Base-by-base conservation (phyloP, 73 alveolate species). In the Blepharisma japonicum region DNA sequence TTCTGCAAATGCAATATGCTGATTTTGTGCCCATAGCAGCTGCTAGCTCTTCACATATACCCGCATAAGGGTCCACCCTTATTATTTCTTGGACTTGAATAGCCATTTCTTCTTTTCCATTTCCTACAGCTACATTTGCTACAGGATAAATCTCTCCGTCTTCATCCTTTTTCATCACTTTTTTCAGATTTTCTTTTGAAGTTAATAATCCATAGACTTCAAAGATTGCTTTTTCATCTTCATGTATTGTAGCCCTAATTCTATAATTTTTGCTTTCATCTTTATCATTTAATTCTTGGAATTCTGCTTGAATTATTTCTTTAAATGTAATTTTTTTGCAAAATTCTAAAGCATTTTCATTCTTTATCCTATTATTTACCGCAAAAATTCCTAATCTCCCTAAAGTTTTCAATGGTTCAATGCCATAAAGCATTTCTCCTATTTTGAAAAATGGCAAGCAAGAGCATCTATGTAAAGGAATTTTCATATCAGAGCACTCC, bases 311-410 rank as follows among this genome's bases (percentile, higher is more conserved):
- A 20, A 25, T 61, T n/a, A 61, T 61, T 5, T 61, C 18, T 20
- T 61, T 61, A 61, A 61, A 61, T 14, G 49, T 61, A 61, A 61
- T n/a, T 61, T 61, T 61, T 61, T 25, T n/a, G 23, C 74, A 61
- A 53, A 53, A 14, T 8, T 14, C 47, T 61, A 9, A 14, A 61
- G 14, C 0, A 14, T 61, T 61, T 2, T 11, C 18, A 14, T 14
- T 8, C 18, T 61, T 61, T 14, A 61, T 61, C 66, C 27, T 51
- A 32, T n/a, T 11, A 20, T 61, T 61, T 14, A 61, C 14, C 2
- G 14, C 50, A 2, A 20, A 18, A 61, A 61, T 61, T 61, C 11
- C 14, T 25, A 11, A 61, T 14, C 11, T 61, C 49, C 39, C 18
- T 61, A 18, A 61, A 14, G 46, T 20, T 14, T 0, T 8, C 18